Percentiles rank a stretch among this genome's conserved stretches.
These are phyloP conservation scores for Scenedesmus sp. DNA, from an alignment of 163 green algal species.

Conservation along the genomic window DNA sequence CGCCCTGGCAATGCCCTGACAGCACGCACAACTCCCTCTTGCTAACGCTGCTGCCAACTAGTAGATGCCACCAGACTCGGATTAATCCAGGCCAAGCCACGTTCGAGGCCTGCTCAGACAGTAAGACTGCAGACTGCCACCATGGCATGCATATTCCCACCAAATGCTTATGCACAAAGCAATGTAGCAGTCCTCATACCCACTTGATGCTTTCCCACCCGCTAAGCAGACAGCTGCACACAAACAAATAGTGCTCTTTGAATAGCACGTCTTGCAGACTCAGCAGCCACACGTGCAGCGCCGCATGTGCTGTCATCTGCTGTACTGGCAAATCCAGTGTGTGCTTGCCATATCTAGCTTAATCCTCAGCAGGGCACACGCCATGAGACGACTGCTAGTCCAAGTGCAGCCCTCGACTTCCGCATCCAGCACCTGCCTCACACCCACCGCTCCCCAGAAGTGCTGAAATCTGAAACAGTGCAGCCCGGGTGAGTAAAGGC, in stretches of 20 bases:
- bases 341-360: background rate
- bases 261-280: background rate
- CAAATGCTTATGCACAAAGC: background rate
- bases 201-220: background rate
- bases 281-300: background rate
- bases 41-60: background rate
- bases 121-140: background rate
- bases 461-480: background rate
- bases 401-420: too few species aligned
- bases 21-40: too few species aligned
- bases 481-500: background rate
- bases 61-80: background rate
- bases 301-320: too few species aligned
- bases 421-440: background rate
- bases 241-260: background rate
- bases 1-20: too few species aligned
- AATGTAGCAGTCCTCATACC: background rate
- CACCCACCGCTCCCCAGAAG: background rate
- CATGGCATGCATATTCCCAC: background rate
- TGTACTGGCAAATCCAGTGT: background rate
- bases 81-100: too few species aligned
- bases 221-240: background rate
- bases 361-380: background rate
- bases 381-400: background rate
- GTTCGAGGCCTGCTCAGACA: background rate